Base-by-base conservation (phyloP, 805 yeast genomes). In the Candida germanica region DNA sequence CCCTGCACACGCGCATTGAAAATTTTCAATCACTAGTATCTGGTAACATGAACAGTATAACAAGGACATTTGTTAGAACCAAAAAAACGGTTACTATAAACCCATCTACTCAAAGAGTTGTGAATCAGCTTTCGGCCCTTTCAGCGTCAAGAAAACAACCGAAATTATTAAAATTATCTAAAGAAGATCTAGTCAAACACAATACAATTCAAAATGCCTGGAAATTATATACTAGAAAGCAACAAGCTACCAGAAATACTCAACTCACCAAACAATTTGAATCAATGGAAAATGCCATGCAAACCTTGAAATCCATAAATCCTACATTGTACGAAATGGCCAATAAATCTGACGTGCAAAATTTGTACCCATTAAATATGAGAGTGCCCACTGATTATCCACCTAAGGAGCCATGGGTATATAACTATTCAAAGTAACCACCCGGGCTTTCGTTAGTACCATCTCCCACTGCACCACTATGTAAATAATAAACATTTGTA, bases 141-240 rank as follows among this genome's bases (percentile, higher is more conserved):
- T 79, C 93, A 9, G 96, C 95, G 6, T 75, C 83, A 39, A 80
- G 88, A 66, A 91, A 88, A 60, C 89, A 82, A 60, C 98, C 98
- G 30, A 77, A 80, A 48, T 66, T 87, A 49, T 60, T 93, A 44
- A 86, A 81, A 51, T 66, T 88, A 22, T 73, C 81, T 47, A 67
- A 73, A 17, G 97, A 89, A 58, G 98, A 93, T 55, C 69, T 81
- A 38, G 71, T 91, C 44, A 85, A 93, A 53, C 98, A 91, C 56
- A 76, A 79, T 46, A 78, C 88, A 8, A 82, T 93, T 37, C 78
- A 77, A 48, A 79, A 76, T 38, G 96, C 96, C 6, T 93, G 97
- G 96, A 63, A 75, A 5, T 49, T 77, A 11, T 68, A 72, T 54
- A 77, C 78, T 50, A 70, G 79, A 31, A 72, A 77, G 29, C 66